Evolutionary conservation across 169 alveolate species (phyloP), one percentile per base, ranked within the genome.

Genomic region (Theileria sp.): DNA sequence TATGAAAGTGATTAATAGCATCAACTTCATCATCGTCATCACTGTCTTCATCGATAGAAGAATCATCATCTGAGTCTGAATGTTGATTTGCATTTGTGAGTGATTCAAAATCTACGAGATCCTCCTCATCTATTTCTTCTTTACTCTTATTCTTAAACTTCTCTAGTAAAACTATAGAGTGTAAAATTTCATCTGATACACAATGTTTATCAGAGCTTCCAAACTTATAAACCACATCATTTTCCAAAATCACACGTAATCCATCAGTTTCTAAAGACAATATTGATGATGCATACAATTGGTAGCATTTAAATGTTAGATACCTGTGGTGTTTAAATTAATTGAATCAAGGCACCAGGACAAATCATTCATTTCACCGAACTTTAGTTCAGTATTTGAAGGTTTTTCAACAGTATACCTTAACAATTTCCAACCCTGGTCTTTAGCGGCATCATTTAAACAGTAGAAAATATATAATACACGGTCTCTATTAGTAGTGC

Each of bases 111-210:
- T 83, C 89, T 58, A 77, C 58, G 62, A 64, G 85, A 38, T 83
- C 89, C 79, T 83, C 89, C 1, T 83, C 89, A 66, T 83, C 89
- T 23, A 83, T 49, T 9, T 83, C 89, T 5, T 36, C 76, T 36
- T 60, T 56, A 65, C 50, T 26, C 15, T 80, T 72, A 15, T 71
- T 73, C 86, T 69, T 77, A 62, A 76, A 83, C 28, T 79, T 69
- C 21, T 49, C 61, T 0, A 77, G 70, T 36, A 83, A 51, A 1
- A 62, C 72, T 6, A 74, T 44, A 7, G 88, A n/a, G 64, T 77
- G 78, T 13, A 23, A 49, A 36, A 74, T 51, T 10, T 36, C 19
- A 50, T 64, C 72, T 64, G 32, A 64, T 4, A 30, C 23, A 25
- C 28, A 25, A 26, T 60, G n/a, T 25, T 60, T 23, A 60, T 25